Evolutionary conservation across 2,329 filamentous ascomycete species (phyloP), one percentile per base, ranked within the genome.

Genomic region (Xylariaceae sp.): DNA sequence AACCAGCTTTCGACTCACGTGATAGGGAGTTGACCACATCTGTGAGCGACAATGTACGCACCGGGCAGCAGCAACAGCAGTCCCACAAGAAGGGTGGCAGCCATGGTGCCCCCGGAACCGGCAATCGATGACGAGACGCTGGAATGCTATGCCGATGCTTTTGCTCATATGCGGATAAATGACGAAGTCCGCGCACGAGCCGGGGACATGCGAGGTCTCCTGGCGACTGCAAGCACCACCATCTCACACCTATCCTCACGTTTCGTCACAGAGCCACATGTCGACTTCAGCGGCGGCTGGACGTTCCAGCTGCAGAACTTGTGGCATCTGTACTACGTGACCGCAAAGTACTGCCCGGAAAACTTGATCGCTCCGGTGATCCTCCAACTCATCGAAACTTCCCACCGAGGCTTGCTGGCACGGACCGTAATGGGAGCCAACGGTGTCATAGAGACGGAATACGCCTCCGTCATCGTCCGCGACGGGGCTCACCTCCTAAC

Each of bases 251-350:
- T 66, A 9, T 66, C 63, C 15, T 65, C 63, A 0, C 65, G 54
- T 18, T 66, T 65, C 15, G 63, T 66, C 37, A 65, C 65, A n/a
- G 62, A 64, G 42, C 65, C 65, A 37, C 51, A 64, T 39, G 53
- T 65, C 39, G 65, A 66, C 47, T 65, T 66, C 49, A 62, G 56
- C 53, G 59, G 60, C 42, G 60, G 58, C 4, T 66, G 65, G 65
- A 58, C 56, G 2, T 61, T 63, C 48, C 65, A 66, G 50, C 62
- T 66, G 9, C 63, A 64, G 45, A 64, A 66, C 55, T 53, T 66
- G 37, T 66, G 65, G 65, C 65, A 66, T 37, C 56, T 66, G 13
- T 66, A 65, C 42, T 66, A 65, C 39, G 65, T 66, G 23, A 51
- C 63, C 13, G 63, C 62, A 2, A 62, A 63, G 18, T n/a, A 64